phyloP scores from a whole-genome alignment of 2,329 filamentous ascomycete species.

The Ophiocordyceps australis region DNA sequence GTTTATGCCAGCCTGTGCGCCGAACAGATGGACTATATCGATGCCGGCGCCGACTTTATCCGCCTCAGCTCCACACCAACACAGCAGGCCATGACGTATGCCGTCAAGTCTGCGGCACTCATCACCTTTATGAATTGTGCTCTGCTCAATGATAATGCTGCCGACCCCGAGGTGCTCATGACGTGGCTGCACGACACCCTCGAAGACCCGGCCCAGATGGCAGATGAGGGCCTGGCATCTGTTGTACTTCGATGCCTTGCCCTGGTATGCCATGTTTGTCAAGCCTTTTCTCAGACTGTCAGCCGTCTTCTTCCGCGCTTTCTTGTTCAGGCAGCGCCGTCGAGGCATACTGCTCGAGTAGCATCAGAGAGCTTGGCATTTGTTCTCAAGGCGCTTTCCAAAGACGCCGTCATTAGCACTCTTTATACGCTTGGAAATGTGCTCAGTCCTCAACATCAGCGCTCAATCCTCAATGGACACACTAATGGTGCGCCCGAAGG shows the following conservation, averaged over 20 bases:
- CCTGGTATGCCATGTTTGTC: slow-evolving; percentile 58
- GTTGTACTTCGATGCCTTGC: slow-evolving; percentile 69
- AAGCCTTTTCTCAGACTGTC: slow-evolving; percentile 53
- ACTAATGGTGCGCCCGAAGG: slow-evolving; percentile 22
- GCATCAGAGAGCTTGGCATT: slow-evolving; percentile 76
- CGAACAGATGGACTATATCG: slow-evolving; percentile 72
- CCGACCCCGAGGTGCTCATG: slow-evolving; percentile 63
- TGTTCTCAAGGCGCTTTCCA: slow-evolving; percentile 64
- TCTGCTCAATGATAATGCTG: slow-evolving; percentile 62
- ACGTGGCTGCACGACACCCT: slow-evolving; percentile 74
- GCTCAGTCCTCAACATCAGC: slow-evolving; percentile 53
- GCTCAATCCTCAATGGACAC: slow-evolving; percentile 31
- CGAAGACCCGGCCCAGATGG: slow-evolving; percentile 64
- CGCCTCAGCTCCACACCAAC: slow-evolving; percentile 60
- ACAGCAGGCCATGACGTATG: slow-evolving; percentile 73
- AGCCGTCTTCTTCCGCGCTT: slow-evolving; percentile 70
- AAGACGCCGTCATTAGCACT: slow-evolving; percentile 87
- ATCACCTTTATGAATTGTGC: slow-evolving; percentile 75
- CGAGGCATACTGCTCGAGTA: slow-evolving; percentile 48
- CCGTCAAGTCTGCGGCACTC: slow-evolving; percentile 68
- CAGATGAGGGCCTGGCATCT: slow-evolving; percentile 57
- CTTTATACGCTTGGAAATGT: slow-evolving; percentile 95
- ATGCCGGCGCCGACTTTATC: slow-evolving; percentile 80
- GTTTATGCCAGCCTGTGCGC: slow-evolving; percentile 53
- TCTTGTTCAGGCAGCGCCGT: slow-evolving; percentile 67